phyloP scores from a whole-genome alignment of 352 stramenopile genomes.

The Phytopythium kandeliae region DNA sequence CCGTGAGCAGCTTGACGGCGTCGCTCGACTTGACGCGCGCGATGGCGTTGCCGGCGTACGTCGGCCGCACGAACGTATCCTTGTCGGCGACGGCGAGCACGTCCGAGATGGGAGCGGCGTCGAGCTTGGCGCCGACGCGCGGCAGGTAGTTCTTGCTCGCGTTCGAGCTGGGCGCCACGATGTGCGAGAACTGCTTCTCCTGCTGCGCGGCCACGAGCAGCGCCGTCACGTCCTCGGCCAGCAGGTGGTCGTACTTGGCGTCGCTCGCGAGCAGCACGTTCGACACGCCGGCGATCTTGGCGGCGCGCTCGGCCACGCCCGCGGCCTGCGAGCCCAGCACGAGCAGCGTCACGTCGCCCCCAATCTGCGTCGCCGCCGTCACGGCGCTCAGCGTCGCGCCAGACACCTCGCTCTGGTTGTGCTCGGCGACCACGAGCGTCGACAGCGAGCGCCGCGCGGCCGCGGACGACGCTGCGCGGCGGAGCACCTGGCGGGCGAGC shows the following conservation, averaged over 20 bases:
- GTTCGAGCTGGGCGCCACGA: constrained; percentile 95
- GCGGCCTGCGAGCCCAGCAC: constrained; percentile 66
- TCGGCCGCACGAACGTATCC: constrained; percentile 94
- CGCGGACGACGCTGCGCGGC: constrained; percentile 36
- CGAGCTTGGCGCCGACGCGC: constrained; percentile 92
- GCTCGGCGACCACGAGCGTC: constrained; percentile 86
- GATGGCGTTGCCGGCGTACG: constrained; percentile 85
- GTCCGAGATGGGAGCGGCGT: constrained; percentile 95
- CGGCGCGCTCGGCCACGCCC: constrained; percentile 48
- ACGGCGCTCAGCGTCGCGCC: constrained; percentile 77
- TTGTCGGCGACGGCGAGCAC: constrained; percentile 89
- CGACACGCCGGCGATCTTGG: constrained; percentile 73
- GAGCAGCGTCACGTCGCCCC: constrained; percentile 73
- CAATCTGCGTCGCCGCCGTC: constrained; percentile 82
- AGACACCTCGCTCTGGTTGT: constrained; percentile 71
- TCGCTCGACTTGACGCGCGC: constrained; percentile 87
- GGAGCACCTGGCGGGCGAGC: constrained; percentile 36
- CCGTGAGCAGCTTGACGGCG: constrained; percentile 93
- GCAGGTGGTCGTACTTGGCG: constrained; percentile 83
- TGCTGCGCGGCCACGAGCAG: constrained; percentile 65
- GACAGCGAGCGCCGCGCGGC: constrained; percentile 36
- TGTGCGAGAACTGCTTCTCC: constrained; percentile 79
- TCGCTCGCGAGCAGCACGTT: constrained; percentile 83
- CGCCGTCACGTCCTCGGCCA: constrained; percentile 85
- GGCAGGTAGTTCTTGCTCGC: constrained; percentile 96